Conservation (phyloP, 306 rosid genomes). For the Trifolium subterraneum region DNA sequence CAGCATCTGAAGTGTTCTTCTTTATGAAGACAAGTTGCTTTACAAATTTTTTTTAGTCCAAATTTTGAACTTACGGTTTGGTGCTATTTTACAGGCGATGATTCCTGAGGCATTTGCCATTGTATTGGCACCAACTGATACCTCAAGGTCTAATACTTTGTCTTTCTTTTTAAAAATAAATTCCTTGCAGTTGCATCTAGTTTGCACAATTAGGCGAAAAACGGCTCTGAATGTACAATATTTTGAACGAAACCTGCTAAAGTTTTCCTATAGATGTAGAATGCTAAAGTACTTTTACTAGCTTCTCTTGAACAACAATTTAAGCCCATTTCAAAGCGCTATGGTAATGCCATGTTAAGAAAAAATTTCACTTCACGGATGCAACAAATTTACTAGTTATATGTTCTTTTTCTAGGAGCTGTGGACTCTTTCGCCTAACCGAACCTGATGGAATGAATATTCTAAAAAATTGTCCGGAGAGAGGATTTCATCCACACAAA, state of each 20-base stretch:
- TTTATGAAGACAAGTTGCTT: slow-evolving; percentile 8
- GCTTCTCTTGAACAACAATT: not conserved
- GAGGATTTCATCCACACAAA: slow-evolving; percentile 72
- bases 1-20: slow-evolving; percentile 23
- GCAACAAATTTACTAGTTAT: not conserved
- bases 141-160: slow-evolving; percentile 56
- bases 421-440: slow-evolving; percentile 70
- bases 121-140: slow-evolving; percentile 83
- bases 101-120: slow-evolving; percentile 85
- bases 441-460: slow-evolving; percentile 79
- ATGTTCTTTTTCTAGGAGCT: slow-evolving; percentile 51
- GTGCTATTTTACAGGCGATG: slow-evolving; percentile 59
- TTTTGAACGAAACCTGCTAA: not conserved
- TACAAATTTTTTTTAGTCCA: slow-evolving; percentile 17
- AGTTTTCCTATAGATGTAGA: not conserved
- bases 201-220: slow-evolving; percentile 5
- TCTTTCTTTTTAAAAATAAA: not conserved
- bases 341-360: not conserved
- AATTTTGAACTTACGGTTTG: slow-evolving; percentile 32
- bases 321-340: not conserved
- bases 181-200: not conserved
- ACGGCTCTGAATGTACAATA: not conserved
- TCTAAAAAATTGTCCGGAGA: slow-evolving; percentile 61
- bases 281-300: not conserved
- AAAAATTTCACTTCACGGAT: not conserved